Conservation (phyloP, 2,329 filamentous ascomycete genomes). For the Pyrenophora tritici-repentis region DNA sequence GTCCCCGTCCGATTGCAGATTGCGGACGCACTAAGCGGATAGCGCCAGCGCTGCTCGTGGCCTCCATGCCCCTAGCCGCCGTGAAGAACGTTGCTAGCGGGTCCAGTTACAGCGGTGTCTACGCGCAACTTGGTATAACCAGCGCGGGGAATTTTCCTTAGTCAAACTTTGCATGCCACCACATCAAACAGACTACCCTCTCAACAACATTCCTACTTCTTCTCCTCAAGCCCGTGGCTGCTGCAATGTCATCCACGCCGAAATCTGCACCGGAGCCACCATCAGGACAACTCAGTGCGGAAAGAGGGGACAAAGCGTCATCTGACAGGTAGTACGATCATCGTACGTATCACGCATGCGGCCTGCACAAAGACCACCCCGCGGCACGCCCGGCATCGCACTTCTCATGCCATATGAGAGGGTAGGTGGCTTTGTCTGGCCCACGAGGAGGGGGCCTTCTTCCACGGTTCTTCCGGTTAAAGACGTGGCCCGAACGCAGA, state of each 20-base stretch:
- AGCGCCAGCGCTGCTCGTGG: constrained; percentile 12
- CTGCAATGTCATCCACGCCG: constrained; percentile 7
- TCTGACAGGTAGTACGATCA: constrained; percentile 11
- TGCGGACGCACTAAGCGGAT: constrained; percentile 4
- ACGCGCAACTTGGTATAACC: constrained; percentile 3
- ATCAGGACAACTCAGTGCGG: not conserved
- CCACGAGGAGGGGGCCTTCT: constrained; percentile 1
- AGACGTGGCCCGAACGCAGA: constrained; percentile 2
- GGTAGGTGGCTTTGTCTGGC: constrained; percentile 11
- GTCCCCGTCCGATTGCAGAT: constrained; percentile 11
- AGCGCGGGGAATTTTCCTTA: not conserved
- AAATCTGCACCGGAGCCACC: not conserved
- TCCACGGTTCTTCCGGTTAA: constrained; percentile 12
- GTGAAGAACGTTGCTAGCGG: constrained; percentile 5
- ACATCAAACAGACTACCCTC: not conserved
- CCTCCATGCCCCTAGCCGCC: constrained; percentile 2
- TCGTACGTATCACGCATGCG: constrained; percentile 1
- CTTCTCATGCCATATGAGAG: constrained; percentile 3
- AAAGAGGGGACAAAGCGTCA: constrained; percentile 12
- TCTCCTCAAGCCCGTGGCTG: not conserved
- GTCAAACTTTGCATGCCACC: not conserved
- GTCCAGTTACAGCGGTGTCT: constrained; percentile 1
- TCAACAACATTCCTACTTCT: not conserved
- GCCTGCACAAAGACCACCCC: constrained; percentile 2
- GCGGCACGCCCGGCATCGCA: constrained; percentile 5